Evolutionary conservation across 2,329 filamentous ascomycete species (phyloP).

Genomic region (Phyllosticta ampelicida): DNA sequence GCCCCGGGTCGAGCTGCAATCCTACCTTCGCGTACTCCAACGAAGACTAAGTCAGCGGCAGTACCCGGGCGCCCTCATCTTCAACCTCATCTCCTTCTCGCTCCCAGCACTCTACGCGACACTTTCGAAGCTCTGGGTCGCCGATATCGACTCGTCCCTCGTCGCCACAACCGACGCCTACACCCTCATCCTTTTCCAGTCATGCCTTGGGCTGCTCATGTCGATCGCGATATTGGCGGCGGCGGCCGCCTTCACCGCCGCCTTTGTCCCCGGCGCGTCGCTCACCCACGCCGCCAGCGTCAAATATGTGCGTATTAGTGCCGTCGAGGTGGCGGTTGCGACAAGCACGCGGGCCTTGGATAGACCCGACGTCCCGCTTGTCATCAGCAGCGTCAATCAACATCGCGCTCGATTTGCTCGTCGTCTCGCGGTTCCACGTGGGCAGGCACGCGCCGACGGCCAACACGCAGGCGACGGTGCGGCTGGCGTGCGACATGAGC

Average conservation of each 20-base stretch:
- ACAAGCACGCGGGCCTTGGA: conserved; percentile 55
- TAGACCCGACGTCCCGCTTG: conserved; percentile 55
- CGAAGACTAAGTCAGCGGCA: background rate
- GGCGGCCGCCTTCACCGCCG: conserved; percentile 46
- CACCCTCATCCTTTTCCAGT: conserved; percentile 47
- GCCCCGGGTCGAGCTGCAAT: no score
- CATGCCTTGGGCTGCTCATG: conserved; percentile 46
- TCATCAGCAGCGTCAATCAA: conserved; percentile 59
- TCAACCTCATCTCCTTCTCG: conserved; percentile 53
- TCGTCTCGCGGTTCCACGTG: conserved; percentile 57
- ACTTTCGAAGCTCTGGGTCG: conserved; percentile 60
- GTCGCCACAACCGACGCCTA: conserved; percentile 56
- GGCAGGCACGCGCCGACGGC: conserved; percentile 43
- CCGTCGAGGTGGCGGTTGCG: conserved; percentile 52
- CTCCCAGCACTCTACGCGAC: conserved; percentile 58
- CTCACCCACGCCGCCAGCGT: conserved; percentile 46
- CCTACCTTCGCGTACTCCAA: no score
- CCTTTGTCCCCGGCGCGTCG: conserved; percentile 47
- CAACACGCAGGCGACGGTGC: conserved; percentile 53
- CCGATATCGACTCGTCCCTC: conserved; percentile 49
- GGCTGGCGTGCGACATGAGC: conserved; percentile 49
- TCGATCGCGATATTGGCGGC: conserved; percentile 48
- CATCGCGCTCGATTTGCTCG: conserved; percentile 54
- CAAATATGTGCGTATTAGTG: conserved; percentile 53
- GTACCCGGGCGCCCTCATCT: conserved; percentile 48